These are phyloP conservation scores for Passalora sequoiae DNA, from an alignment of 2,329 filamentous ascomycete genomes.

Conservation along the genomic window DNA sequence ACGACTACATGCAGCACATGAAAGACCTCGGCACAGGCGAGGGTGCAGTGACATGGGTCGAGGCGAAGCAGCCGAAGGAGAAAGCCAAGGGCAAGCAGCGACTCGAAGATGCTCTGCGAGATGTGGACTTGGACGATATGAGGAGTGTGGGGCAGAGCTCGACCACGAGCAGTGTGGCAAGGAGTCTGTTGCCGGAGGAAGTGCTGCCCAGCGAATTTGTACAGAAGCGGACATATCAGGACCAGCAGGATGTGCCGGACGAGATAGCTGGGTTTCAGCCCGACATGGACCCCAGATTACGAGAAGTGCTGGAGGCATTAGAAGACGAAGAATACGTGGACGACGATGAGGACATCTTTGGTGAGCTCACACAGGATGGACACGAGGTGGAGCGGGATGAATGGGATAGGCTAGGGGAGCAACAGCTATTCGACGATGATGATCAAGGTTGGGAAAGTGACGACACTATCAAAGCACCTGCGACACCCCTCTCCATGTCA, in stretches of 20 bases:
- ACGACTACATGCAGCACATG: constrained; percentile 99
- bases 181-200: constrained; percentile 61
- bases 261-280: constrained; percentile 89
- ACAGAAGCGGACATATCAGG: constrained; percentile 73
- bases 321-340: constrained; percentile 96
- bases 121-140: constrained; percentile 44
- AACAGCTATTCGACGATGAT: constrained; percentile 40
- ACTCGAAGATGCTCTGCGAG: constrained; percentile 74
- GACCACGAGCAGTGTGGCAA: constrained; percentile 34
- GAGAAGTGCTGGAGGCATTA: constrained; percentile 86
- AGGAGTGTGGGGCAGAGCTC: constrained; percentile 41
- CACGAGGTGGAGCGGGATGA: constrained; percentile 72
- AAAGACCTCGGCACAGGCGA: constrained; percentile 65
- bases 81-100: constrained; percentile 66
- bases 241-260: constrained; percentile 89
- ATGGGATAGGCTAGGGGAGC: constrained; percentile 56
- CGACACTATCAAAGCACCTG: constrained; percentile 68
- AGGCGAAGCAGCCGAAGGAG: constrained; percentile 53
- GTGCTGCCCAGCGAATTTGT: constrained; percentile 76
- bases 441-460: constrained; percentile 95
- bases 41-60: constrained; percentile 77
- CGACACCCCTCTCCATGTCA: constrained; percentile 21
- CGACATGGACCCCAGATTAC: constrained; percentile 89
- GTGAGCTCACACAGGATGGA: constrained; percentile 62
- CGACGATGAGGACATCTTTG: constrained; percentile 76